A percentile compares a stretch with the other conserved stretches of the same genome.
Evolutionary conservation across 805 yeast genomes (phyloP).

Genomic region (Yamadazyma tumulicola): DNA sequence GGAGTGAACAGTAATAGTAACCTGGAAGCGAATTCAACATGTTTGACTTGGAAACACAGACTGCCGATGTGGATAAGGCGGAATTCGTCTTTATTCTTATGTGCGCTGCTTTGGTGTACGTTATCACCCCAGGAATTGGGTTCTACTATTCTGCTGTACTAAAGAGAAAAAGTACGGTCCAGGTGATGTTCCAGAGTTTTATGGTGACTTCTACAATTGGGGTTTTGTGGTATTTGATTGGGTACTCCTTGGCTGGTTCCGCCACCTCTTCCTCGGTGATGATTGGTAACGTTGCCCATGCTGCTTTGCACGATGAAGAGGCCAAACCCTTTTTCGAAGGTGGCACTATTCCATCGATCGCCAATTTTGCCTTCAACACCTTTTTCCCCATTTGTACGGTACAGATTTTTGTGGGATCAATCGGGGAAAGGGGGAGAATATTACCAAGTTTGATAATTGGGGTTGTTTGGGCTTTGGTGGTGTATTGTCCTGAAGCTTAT

Average conservation of each 20-base stretch:
- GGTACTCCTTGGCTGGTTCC: slow-evolving; percentile 43
- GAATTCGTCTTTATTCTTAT: slow-evolving; percentile 51
- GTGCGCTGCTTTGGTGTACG: slow-evolving; percentile 46
- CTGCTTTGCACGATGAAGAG: slow-evolving; percentile 36
- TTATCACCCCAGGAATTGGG: slow-evolving; percentile 46
- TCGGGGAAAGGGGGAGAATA: slow-evolving; percentile 41
- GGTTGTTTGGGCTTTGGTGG: slow-evolving; percentile 38
- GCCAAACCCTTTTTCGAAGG: slow-evolving; percentile 42
- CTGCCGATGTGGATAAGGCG: slow-evolving; percentile 33
- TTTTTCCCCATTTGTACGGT: slow-evolving; percentile 49
- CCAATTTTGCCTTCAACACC: slow-evolving; percentile 41
- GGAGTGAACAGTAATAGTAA: too few species aligned
- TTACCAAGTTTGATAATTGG: slow-evolving; percentile 41
- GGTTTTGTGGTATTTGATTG: slow-evolving; percentile 43
- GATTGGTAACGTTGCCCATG: slow-evolving; percentile 35
- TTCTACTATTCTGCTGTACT: slow-evolving; percentile 43
- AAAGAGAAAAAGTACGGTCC: slow-evolving; percentile 41
- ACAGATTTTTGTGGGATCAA: slow-evolving; percentile 44
- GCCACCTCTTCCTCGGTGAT: slow-evolving; percentile 23
- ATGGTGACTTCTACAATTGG: slow-evolving; percentile 38
- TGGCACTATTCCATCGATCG: slow-evolving; percentile 46
- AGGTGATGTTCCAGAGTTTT: slow-evolving; percentile 42
- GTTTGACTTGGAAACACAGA: slow-evolving; percentile 27
- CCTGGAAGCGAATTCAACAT: too few species aligned
- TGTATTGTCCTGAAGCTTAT: slow-evolving; percentile 44